Evolutionary conservation across 257 asterid species (phyloP), one percentile per base, ranked within the genome.

Genomic region (Lycium barbarum): DNA sequence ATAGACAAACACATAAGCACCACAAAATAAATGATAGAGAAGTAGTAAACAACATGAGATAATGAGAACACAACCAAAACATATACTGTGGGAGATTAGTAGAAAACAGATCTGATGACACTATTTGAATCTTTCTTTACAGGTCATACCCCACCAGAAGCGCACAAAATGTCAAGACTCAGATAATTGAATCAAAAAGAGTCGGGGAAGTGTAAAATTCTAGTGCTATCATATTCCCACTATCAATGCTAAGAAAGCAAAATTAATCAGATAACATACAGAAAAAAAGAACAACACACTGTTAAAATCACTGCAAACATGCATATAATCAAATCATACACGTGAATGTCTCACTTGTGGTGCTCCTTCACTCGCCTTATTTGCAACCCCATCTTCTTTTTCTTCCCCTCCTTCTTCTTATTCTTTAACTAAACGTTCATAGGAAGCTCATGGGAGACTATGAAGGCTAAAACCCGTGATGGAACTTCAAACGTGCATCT

Each of bases 351-450:
- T n/a, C n/a, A n/a, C n/a, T n/a, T n/a, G n/a, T n/a, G n/a, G n/a
- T n/a, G n/a, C n/a, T n/a, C 86, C 87, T 91, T 43, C 83, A 61
- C 70, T 82, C 93, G 0, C 84, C 86, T n/a, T 62, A 13, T 54
- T 7, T 84, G 65, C 93, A 43, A 26, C 85, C 73, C 92, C 92
- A 14, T 87, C 91, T 89, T 80, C 90, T 81, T 83, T n/a, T n/a
- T n/a, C n/a, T n/a, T n/a, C n/a, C n/a, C n/a, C n/a, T n/a, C n/a
- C n/a, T n/a, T n/a, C n/a, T n/a, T n/a, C n/a, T n/a, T n/a, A n/a
- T n/a, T n/a, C 87, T 84, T 80, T 88, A 78, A 79, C 51, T 17
- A 92, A 79, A 89, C 57, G 33, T 22, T 78, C 92, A n/a, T n/a
- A n/a, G n/a, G n/a, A n/a, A n/a, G n/a, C n/a, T n/a, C n/a, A n/a